A percentile compares a stretch with the other conserved stretches of the same genome.
Evolutionary conservation across 2,329 filamentous ascomycete species (phyloP).

Genomic region (Neopestalotiopsis rosae): DNA sequence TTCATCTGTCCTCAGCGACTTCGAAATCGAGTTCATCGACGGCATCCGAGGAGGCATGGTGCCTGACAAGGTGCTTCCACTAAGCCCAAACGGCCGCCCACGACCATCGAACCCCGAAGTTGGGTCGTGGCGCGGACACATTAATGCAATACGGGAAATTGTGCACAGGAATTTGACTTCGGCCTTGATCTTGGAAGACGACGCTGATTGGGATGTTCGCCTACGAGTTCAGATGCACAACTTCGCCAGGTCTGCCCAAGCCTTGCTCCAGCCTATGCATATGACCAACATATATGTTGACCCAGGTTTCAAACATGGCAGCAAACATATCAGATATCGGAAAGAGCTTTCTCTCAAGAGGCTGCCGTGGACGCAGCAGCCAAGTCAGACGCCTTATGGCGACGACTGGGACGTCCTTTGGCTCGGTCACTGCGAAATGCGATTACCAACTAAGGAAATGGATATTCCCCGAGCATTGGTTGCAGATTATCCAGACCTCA

Average conservation of each 20-base stretch:
- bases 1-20: conserved; percentile 48
- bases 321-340: background rate
- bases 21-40: conserved; percentile 51
- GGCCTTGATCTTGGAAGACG: conserved; percentile 52
- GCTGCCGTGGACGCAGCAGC: conserved; percentile 46
- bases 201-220: conserved; percentile 53
- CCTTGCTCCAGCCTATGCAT: conserved; percentile 27
- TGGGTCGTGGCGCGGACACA: conserved; percentile 45
- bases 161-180: conserved; percentile 48
- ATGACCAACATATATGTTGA: conserved; percentile 14
- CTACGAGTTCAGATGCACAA: conserved; percentile 45
- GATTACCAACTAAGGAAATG: conserved; percentile 31
- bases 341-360: conserved; percentile 14
- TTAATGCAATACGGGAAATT: conserved; percentile 45
- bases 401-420: conserved; percentile 55
- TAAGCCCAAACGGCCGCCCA: conserved; percentile 33
- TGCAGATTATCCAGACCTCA: conserved; percentile 37
- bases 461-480: conserved; percentile 36
- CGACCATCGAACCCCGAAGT: conserved; percentile 34
- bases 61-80: conserved; percentile 43
- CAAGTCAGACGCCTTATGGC: background rate
- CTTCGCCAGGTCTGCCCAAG: conserved; percentile 30
- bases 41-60: conserved; percentile 47
- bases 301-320: background rate
- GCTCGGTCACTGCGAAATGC: conserved; percentile 53